Percentiles rank a stretch among this genome's conserved stretches.
phyloP scores from a whole-genome alignment of 2,329 filamentous ascomycete genomes.

The Fusarium subtropicale region DNA sequence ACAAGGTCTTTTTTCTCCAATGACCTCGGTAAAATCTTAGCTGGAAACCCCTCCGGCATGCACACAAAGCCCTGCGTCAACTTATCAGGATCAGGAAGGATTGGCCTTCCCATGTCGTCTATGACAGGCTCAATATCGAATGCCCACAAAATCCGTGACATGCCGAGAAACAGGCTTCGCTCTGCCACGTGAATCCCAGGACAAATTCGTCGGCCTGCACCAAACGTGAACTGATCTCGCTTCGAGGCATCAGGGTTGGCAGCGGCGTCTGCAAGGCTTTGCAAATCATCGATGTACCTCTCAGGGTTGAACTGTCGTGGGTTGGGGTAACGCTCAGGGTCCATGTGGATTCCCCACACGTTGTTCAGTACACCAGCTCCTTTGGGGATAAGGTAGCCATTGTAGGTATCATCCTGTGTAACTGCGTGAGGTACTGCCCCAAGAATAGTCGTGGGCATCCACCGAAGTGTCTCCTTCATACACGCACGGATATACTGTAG shows the following conservation, averaged over 20 bases:
- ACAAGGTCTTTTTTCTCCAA: not conserved
- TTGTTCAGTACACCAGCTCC: conserved; percentile 43
- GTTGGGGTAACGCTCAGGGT: conserved; percentile 71
- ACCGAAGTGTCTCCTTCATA: conserved; percentile 51
- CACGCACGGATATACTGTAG: conserved; percentile 57
- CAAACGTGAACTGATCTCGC: conserved; percentile 34
- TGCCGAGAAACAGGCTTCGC: conserved; percentile 25
- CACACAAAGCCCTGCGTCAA: conserved; percentile 19
- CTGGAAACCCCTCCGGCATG: conserved; percentile 12
- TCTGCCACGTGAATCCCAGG: conserved; percentile 36
- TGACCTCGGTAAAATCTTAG: not conserved
- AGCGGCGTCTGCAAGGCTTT: conserved; percentile 24
- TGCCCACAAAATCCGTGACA: conserved; percentile 26
- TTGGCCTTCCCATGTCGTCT: not conserved
- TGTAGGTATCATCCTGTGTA: conserved; percentile 44
- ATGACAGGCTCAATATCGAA: conserved; percentile 13
- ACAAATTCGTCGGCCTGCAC: conserved; percentile 32
- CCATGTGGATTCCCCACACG: conserved; percentile 64
- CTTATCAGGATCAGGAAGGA: conserved; percentile 8
- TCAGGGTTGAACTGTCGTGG: conserved; percentile 52
- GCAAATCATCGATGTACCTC: conserved; percentile 39
- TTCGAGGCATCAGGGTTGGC: conserved; percentile 14
- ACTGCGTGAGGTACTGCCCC: conserved; percentile 54
- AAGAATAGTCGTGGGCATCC: conserved; percentile 47
- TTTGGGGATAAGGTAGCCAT: conserved; percentile 46